Percentiles rank a stretch among this genome's conserved stretches.
Evolutionary conservation across 768 basidiomycete genomes (phyloP).

Genomic region (Hypholoma sublateritium): DNA sequence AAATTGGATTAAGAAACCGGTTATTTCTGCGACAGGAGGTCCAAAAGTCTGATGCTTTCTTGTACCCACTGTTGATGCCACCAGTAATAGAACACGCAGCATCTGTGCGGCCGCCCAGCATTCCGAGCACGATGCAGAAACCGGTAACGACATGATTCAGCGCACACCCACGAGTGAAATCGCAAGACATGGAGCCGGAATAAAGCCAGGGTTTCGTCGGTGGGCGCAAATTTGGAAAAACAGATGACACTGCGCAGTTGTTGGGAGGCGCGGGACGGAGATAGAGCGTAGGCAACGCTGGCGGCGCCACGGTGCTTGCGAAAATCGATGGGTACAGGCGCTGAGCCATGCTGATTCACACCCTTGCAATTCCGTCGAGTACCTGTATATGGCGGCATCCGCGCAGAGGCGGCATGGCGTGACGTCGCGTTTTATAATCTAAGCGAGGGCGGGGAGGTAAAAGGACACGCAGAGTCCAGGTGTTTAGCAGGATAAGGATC

Average conservation of each 20-base stretch:
- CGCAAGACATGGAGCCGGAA: neutral
- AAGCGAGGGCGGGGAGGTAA: neutral
- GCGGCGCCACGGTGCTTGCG: constrained; percentile 14
- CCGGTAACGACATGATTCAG: neutral
- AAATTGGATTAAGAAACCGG: neutral
- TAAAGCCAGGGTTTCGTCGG: constrained; percentile 2
- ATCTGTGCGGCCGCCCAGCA: neutral
- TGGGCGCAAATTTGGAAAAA: neutral
- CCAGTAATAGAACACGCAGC: neutral
- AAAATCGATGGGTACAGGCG: neutral
- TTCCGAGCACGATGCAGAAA: neutral
- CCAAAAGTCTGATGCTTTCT: neutral
- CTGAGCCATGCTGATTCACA: no score
- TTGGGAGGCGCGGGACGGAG: constrained; percentile 19
- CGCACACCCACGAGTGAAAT: neutral
- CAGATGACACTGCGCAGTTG: constrained; percentile 8
- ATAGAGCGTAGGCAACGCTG: constrained; percentile 19
- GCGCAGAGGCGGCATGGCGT: no score
- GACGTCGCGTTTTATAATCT: neutral
- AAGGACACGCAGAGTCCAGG: neutral
- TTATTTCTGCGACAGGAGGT: neutral
- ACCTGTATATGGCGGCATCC: no score
- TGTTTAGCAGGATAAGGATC: constrained; percentile 8
- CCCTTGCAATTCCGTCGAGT: no score
- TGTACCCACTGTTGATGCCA: neutral